phyloP scores from a whole-genome alignment of 164 flowering plant species.

The Dillenia suffruticosa region DNA sequence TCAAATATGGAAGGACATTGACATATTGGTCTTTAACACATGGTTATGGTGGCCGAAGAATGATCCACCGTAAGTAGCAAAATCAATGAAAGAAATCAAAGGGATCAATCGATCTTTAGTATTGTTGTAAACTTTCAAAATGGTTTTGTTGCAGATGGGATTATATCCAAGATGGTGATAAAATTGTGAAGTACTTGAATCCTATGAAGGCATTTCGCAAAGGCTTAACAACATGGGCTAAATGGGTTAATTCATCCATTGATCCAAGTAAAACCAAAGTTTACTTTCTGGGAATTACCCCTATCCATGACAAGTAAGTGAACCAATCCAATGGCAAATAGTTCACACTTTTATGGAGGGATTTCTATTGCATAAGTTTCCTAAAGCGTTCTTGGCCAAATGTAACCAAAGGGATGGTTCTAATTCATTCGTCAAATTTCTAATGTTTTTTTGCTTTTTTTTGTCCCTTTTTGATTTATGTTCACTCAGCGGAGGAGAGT shows the following conservation, averaged over 20 bases:
- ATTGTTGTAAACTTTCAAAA: background rate
- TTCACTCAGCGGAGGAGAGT: too few relatives aligned
- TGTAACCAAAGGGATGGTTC: too few relatives aligned
- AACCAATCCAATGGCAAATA: too few relatives aligned
- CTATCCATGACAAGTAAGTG: conserved; percentile 9
- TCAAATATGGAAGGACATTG: background rate
- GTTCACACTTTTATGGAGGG: too few relatives aligned
- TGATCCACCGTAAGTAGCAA: background rate
- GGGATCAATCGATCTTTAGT: background rate
- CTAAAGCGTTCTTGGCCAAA: too few relatives aligned
- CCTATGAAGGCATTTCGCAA: conserved; percentile 2
- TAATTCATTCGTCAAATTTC: too few relatives aligned
- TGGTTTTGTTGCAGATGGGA: conserved; percentile 21
- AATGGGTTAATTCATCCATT: conserved; percentile 8
- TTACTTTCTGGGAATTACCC: conserved; percentile 8
- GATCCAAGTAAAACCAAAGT: conserved; percentile 11
- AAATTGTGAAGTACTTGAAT: conserved; percentile 6
- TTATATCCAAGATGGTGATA: conserved; percentile 6
- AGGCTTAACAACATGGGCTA: conserved; percentile 10
- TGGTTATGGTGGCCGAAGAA: too few relatives aligned
- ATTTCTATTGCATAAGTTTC: too few relatives aligned
- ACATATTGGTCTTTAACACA: conserved; percentile 1
- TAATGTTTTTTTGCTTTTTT: too few relatives aligned
- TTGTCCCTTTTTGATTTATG: too few relatives aligned
- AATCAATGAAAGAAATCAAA: background rate